Evolutionary conservation across 306 rosid species (phyloP).

Genomic region (Gastrolobium villosum): DNA sequence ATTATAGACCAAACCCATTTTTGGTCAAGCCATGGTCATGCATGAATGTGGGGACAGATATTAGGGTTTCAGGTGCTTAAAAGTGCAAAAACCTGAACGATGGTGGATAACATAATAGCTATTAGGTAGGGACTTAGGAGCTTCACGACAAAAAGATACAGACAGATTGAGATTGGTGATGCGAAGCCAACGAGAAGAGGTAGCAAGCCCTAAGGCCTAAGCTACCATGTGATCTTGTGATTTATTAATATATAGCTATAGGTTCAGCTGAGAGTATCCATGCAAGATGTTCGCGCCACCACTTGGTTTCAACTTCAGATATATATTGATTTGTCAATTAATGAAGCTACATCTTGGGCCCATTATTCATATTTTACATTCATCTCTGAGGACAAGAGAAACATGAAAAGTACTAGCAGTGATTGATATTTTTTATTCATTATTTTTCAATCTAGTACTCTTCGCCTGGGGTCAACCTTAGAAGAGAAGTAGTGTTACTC

Average conservation of each 20-base stretch:
- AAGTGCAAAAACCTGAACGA: conserved; percentile 51
- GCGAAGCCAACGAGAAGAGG: conserved; percentile 54
- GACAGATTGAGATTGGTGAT: conserved; percentile 49
- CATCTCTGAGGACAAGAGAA: conserved; percentile 15
- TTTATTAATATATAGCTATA: conserved; percentile 28
- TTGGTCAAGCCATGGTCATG: conserved; percentile 54
- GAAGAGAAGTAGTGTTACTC: conserved; percentile 29
- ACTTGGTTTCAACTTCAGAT: conserved; percentile 39
- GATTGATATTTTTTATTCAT: conserved; percentile 32
- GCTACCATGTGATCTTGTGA: conserved; percentile 33
- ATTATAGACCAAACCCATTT: conserved; percentile 53
- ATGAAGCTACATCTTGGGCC: conserved; percentile 50
- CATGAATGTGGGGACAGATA: conserved; percentile 44
- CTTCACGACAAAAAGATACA: conserved; percentile 54
- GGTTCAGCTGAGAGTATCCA: conserved; percentile 54
- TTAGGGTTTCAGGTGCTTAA: conserved; percentile 63
- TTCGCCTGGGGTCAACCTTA: conserved; percentile 35
- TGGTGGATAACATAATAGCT: conserved; percentile 33
- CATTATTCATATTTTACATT: conserved; percentile 29
- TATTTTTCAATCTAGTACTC: conserved; percentile 8
- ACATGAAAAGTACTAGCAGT: conserved; percentile 34
- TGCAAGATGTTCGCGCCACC: conserved; percentile 46
- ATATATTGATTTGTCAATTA: conserved; percentile 44
- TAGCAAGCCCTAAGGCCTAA: conserved; percentile 39
- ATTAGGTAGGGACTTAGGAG: conserved; percentile 45